These are phyloP conservation scores for Conticribra guillardii DNA, from an alignment of 108 stramenopile species.

Conservation along the genomic window DNA sequence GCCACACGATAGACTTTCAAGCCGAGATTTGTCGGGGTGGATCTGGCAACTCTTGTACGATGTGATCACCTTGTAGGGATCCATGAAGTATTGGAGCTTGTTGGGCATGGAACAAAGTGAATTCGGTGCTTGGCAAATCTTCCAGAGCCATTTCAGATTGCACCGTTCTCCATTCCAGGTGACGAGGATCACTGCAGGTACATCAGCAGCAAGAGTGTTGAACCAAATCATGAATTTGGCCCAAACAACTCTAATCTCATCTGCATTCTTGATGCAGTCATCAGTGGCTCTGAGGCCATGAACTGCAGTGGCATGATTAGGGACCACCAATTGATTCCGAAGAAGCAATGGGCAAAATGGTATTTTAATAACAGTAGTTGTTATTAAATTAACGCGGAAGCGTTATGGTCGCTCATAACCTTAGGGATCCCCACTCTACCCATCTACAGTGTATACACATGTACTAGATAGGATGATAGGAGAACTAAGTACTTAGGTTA, in stretches of 20 bases:
- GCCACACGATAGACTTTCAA: slow-evolving; percentile 6
- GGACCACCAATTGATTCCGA: no score
- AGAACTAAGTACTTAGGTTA: no score
- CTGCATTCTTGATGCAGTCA: background rate
- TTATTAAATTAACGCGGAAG: no score
- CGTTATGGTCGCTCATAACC: no score
- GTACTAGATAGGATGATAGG: no score
- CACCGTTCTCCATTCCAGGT: slow-evolving; percentile 20
- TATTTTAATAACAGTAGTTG: no score
- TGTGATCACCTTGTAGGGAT: slow-evolving; percentile 14
- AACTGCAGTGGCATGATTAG: no score
- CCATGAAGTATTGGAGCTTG: slow-evolving; percentile 15
- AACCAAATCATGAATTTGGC: background rate
- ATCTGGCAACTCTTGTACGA: slow-evolving; percentile 6
- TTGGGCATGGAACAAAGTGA: slow-evolving; percentile 1
- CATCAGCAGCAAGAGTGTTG: background rate
- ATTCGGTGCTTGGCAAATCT: slow-evolving; percentile 8
- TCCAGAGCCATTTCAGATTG: slow-evolving; percentile 29
- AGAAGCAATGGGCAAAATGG: no score
- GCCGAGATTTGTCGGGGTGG: background rate
- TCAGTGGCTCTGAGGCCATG: background rate
- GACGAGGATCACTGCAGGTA: slow-evolving; percentile 1
- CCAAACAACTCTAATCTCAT: background rate
- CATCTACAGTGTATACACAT: no score
- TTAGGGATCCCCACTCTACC: no score